Conservation (phyloP, 768 basidiomycete genomes). For the Leccinum incarnatum region DNA sequence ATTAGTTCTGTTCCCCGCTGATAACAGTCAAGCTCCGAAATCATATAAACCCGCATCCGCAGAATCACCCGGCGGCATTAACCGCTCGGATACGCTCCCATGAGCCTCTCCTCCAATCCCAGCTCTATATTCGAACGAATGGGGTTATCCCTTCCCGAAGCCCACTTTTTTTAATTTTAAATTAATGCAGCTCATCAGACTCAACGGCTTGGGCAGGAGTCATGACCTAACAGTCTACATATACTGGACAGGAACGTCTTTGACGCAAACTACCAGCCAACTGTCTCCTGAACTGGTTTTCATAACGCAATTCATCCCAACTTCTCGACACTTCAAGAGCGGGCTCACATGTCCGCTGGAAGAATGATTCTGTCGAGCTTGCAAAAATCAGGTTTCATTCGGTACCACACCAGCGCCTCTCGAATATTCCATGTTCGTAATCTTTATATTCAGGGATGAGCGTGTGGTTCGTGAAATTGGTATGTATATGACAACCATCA, state of each 20-base stretch:
- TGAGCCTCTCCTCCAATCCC: not conserved
- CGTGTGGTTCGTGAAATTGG: not conserved
- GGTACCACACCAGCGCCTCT: too few species aligned
- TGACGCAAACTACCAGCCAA: not conserved
- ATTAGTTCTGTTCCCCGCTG: too few species aligned
- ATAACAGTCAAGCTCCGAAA: not conserved
- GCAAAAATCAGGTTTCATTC: too few species aligned
- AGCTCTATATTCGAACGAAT: not conserved
- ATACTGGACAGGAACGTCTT: not conserved
- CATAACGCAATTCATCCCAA: not conserved
- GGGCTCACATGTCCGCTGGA: too few species aligned
- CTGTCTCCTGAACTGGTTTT: not conserved
- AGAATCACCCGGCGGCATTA: not conserved
- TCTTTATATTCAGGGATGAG: not conserved
- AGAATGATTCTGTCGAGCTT: too few species aligned
- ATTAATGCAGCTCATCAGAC: not conserved
- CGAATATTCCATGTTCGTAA: not conserved
- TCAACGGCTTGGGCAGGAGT: not conserved
- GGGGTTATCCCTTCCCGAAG: not conserved
- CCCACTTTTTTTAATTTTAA: not conserved
- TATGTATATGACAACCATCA: not conserved
- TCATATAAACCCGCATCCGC: not conserved
- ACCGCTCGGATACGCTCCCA: not conserved
- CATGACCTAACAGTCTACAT: not conserved
- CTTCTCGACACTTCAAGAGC: not conserved